A percentile compares a stretch with the other conserved stretches of the same genome.
Conservation (phyloP, 1,284 basidiomycete species). For the Ganoderma lucidum region DNA sequence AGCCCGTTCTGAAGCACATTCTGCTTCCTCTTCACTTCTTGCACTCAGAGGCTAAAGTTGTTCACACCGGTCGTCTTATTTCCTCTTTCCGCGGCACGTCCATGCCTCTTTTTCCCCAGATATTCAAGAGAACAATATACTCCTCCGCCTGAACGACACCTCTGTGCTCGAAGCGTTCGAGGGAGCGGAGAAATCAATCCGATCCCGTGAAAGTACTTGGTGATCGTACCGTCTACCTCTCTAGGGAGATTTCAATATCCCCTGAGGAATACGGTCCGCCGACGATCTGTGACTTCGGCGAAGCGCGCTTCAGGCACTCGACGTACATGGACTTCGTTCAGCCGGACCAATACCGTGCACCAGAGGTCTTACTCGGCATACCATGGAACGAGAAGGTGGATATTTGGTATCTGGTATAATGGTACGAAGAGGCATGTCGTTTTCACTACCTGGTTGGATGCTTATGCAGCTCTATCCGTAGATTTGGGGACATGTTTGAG, state of each 20-base stretch:
- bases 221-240: conserved; percentile 27
- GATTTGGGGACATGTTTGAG: conserved; percentile 36
- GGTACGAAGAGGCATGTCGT: conserved; percentile 23
- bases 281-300: conserved; percentile 31
- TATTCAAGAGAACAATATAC: conserved; percentile 27
- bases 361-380: conserved; percentile 28
- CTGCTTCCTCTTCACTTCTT: conserved; percentile 34
- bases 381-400: conserved; percentile 37
- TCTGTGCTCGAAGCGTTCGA: conserved; percentile 26
- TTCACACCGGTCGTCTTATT: conserved; percentile 33
- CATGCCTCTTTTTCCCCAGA: conserved; percentile 12
- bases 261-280: conserved; percentile 22
- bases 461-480: conserved; percentile 10
- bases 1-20: conserved; percentile 22
- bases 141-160: conserved; percentile 22
- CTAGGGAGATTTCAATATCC: conserved; percentile 15
- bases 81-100: conserved; percentile 6
- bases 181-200: conserved; percentile 21
- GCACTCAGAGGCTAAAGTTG: conserved; percentile 34
- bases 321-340: conserved; percentile 26
- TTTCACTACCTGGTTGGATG: not conserved
- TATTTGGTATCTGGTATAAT: conserved; percentile 39
- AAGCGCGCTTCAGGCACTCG: conserved; percentile 27
- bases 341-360: conserved; percentile 37
- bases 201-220: conserved; percentile 20